These are phyloP conservation scores for Paradendryphiella salina DNA, from an alignment of 2,329 filamentous ascomycete genomes.

Conservation along the genomic window DNA sequence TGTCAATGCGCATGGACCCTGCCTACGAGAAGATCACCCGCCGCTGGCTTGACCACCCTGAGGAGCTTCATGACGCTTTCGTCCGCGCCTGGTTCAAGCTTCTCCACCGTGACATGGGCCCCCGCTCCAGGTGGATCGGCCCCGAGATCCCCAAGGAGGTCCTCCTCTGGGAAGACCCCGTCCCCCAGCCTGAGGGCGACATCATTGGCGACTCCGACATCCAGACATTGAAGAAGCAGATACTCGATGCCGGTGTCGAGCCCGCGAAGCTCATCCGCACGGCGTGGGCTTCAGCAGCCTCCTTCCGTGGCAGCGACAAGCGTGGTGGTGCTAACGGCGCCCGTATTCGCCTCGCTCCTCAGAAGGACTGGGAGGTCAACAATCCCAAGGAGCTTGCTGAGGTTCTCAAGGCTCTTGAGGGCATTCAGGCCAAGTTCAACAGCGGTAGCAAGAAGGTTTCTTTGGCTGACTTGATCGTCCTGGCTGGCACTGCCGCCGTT, in stretches of 20 bases:
- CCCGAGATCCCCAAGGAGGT: conserved; percentile 72
- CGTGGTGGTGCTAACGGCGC: conserved; percentile 80
- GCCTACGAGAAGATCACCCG: conserved; percentile 75
- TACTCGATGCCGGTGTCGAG: conserved; percentile 65
- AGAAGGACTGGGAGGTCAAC: conserved; percentile 74
- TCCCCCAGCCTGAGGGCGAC: conserved; percentile 63
- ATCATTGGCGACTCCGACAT: conserved; percentile 66
- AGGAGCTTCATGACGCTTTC: conserved; percentile 71
- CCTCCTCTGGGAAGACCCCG: conserved; percentile 74
- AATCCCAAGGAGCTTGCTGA: conserved; percentile 67
- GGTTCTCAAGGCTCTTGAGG: conserved; percentile 65
- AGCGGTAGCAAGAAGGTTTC: conserved; percentile 70
- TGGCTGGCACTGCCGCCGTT: conserved; percentile 70
- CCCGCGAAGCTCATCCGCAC: conserved; percentile 63
- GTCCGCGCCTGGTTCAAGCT: conserved; percentile 82
- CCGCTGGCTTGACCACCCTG: conserved; percentile 68
- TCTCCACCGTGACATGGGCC: conserved; percentile 77
- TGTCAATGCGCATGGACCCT: conserved; percentile 72
- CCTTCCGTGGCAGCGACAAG: conserved; percentile 67
- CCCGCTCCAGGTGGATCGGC: conserved; percentile 69
- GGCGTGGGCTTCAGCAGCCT: conserved; percentile 45
- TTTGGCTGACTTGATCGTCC: conserved; percentile 76
- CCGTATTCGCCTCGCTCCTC: conserved; percentile 73
- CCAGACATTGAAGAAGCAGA: conserved; percentile 67
- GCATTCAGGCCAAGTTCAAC: conserved; percentile 70